A percentile compares a stretch with the other conserved stretches of the same genome.
phyloP scores from a whole-genome alignment of 148 eudicot species.

The Pharnaceum exiguum region DNA sequence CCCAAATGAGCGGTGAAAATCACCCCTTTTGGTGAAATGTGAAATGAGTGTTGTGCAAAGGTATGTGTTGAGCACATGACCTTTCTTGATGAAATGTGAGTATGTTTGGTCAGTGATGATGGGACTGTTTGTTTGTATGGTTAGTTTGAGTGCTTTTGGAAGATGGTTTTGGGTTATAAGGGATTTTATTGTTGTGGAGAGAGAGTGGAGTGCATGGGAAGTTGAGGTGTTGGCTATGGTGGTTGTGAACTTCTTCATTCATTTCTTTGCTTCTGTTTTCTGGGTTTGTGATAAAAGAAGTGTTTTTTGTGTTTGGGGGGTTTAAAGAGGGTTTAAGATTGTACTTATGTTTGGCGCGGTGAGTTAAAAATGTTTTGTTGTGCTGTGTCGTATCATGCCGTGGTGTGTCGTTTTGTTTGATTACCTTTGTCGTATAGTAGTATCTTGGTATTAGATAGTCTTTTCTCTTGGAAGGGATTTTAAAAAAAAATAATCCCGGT shows the following conservation, averaged over 20 bases:
- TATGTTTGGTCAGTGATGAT: slow-evolving; percentile 35
- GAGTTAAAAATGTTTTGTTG: too few relatives aligned
- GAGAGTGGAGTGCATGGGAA: slow-evolving; percentile 3
- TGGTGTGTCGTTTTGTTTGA: too few relatives aligned
- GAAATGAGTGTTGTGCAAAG: slow-evolving; percentile 50
- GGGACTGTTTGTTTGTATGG: slow-evolving; percentile 28
- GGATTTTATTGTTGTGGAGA: slow-evolving; percentile 18
- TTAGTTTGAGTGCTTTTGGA: slow-evolving; percentile 45
- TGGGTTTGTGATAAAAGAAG: too few relatives aligned
- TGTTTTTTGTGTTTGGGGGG: too few relatives aligned
- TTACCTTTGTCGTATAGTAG: too few relatives aligned
- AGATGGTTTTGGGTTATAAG: slow-evolving; percentile 32
- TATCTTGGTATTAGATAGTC: too few relatives aligned
- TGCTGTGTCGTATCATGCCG: too few relatives aligned
- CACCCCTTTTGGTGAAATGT: slow-evolving; percentile 46
- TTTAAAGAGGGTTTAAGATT: slow-evolving; percentile 10
- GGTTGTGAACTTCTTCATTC: slow-evolving; percentile 39
- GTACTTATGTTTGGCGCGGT: too few relatives aligned
- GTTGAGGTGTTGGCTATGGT: not conserved
- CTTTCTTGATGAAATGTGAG: slow-evolving; percentile 43
- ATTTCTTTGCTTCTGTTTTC: not conserved
- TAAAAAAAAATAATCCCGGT: too few relatives aligned
- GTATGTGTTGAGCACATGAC: slow-evolving; percentile 34
- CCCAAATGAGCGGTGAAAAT: slow-evolving; percentile 35
- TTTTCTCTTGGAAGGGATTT: too few relatives aligned